Evolutionary conservation across 805 yeast species (phyloP), one percentile per base, ranked within the genome.

Genomic region (Dipodascopsis uninucleata): DNA sequence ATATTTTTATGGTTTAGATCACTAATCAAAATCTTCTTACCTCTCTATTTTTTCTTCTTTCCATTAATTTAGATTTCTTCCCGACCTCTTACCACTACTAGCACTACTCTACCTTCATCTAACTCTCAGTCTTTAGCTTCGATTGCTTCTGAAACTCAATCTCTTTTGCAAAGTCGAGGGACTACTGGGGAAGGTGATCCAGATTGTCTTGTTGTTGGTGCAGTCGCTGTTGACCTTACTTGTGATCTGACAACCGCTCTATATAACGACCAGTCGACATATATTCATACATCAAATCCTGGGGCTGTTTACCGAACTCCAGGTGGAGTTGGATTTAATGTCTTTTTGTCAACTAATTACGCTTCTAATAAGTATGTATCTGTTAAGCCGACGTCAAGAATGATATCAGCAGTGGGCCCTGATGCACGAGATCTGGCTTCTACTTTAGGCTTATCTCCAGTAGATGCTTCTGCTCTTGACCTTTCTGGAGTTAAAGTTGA

Each of bases 271-370:
- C 28, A 41, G 16, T 37, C 47, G 9, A 25, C 56, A 1, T 42
- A 46, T 31, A 31, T 53, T 21, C 52, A 67, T 9, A 90, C 90
- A 47, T 86, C 95, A 2, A 83, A 83, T 53, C 93, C 93, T 0
- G 88, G 93, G 0, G 59, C 57, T 0, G 71, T 77, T 4, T 56
- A 63, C 1, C 71, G 79, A 2, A 70, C 82, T 0, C 61, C 85
- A 6, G 96, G 96, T 1, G 96, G 96, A 1, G 95, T 87, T 1
- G 96, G 87, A 0, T 80, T 75, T 61, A 87, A 88, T 57, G 79
- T 87, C 12, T 79, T 85, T 0, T 58, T 75, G n/a, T 90, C 93
- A 0, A 69, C 82, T 2, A 58, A 63, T 16, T 74, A 70, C 47
- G 52, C 57, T 2, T 64, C 52, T 2, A 12, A 12, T 12, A 12